Conservation (phyloP, 1,284 basidiomycete species). For the Tylopilus sp. region DNA sequence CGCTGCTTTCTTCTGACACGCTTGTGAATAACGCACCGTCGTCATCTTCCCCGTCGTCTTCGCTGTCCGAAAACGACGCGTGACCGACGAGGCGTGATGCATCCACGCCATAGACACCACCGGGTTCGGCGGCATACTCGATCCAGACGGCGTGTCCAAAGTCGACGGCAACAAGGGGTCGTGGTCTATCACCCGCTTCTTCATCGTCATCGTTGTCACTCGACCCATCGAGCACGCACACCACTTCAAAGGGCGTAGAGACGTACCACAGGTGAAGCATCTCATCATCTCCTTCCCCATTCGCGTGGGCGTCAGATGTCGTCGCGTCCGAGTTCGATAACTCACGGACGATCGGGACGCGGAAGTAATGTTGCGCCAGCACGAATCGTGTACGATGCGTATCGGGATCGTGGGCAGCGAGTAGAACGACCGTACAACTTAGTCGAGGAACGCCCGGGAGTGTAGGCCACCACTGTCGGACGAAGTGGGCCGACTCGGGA, state of each 20-base stretch:
- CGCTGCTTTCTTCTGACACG: conserved; percentile 11
- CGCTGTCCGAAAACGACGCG: conserved; percentile 21
- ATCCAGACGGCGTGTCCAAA: conserved; percentile 76
- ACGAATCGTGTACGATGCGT: conserved; percentile 59
- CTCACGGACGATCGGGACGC: conserved; percentile 47
- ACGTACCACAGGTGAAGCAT: conserved; percentile 68
- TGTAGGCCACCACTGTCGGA: conserved; percentile 75
- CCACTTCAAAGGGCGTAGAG: conserved; percentile 64
- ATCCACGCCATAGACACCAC: conserved; percentile 28
- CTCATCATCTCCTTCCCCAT: conserved; percentile 38
- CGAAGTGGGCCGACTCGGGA: conserved; percentile 69
- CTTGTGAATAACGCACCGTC: conserved; percentile 16
- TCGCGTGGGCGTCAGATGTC: neutral
- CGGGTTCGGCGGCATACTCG: conserved; percentile 48
- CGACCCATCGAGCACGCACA: conserved; percentile 53
- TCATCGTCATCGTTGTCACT: conserved; percentile 35
- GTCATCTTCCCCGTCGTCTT: conserved; percentile 18
- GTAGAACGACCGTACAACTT: conserved; percentile 68
- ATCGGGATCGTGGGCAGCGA: conserved; percentile 54
- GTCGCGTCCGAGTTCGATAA: conserved; percentile 4
- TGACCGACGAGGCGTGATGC: conserved; percentile 24
- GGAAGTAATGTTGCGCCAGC: conserved; percentile 73
- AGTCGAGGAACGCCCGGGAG: conserved; percentile 55
- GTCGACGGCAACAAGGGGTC: conserved; percentile 72
- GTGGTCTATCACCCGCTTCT: conserved; percentile 43